These are phyloP conservation scores for Colletotrichum euphorbiae DNA, from an alignment of 2,329 filamentous ascomycete genomes.

Conservation along the genomic window DNA sequence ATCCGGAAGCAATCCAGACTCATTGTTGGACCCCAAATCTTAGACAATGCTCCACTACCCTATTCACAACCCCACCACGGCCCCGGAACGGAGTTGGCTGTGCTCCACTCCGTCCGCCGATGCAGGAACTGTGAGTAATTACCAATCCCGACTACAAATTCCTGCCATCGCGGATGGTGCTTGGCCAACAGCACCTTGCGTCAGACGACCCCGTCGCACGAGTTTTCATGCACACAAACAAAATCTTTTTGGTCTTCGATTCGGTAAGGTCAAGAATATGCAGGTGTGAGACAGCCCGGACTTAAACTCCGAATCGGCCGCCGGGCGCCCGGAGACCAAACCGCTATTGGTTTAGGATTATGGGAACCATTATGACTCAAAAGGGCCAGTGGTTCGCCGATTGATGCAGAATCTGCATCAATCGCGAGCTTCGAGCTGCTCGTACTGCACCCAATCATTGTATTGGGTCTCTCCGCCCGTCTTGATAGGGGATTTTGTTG, in stretches of 20 bases:
- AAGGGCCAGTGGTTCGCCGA: background rate
- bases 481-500: background rate
- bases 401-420: no score
- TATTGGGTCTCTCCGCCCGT: background rate
- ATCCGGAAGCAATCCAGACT: background rate
- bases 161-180: background rate
- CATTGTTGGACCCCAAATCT: background rate
- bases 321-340: background rate
- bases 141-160: conserved; percentile 18
- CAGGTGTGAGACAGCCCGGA: conserved; percentile 20
- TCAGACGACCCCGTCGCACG: background rate
- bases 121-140: conserved; percentile 39
- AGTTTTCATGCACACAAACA: background rate
- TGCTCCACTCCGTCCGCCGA: conserved; percentile 31
- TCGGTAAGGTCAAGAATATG: conserved; percentile 4
- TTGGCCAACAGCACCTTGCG: background rate
- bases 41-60: conserved; percentile 6
- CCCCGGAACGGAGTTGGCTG: conserved; percentile 27
- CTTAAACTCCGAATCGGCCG: conserved; percentile 5
- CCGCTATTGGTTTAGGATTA: background rate
- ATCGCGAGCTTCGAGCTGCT: background rate
- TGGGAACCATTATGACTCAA: conserved; percentile 4
- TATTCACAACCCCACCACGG: conserved; percentile 26
- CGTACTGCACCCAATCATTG: background rate
- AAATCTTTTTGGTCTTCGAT: background rate